These are phyloP conservation scores for Kluyveromyces marxianus DNA, from an alignment of 1,139 yeast species.

Conservation along the genomic window DNA sequence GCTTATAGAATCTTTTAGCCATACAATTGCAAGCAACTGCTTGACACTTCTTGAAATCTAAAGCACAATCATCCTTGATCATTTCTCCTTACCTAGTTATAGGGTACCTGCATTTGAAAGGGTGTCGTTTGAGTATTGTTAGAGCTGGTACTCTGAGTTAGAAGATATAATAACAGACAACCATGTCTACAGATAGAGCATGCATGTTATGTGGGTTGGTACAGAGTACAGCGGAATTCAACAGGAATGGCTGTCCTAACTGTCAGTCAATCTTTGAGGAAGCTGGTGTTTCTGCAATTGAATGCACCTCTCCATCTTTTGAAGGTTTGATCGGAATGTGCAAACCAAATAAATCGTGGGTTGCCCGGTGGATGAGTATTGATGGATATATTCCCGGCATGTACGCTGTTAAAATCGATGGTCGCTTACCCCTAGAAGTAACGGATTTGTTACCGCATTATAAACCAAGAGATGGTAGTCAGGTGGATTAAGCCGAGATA, in stretches of 20 bases:
- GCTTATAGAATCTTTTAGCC: too few relatives aligned
- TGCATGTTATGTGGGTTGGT: constrained; percentile 96
- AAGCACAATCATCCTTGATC: too few relatives aligned
- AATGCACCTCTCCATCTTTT: constrained; percentile 92
- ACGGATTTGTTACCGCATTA: constrained; percentile 68
- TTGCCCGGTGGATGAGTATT: constrained; percentile 91
- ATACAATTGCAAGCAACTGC: too few relatives aligned
- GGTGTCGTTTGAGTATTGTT: not conserved
- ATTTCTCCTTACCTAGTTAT: too few relatives aligned
- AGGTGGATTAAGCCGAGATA: constrained; percentile 49
- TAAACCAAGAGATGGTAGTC: constrained; percentile 96
- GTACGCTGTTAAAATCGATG: constrained; percentile 90
- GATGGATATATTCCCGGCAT: constrained; percentile 86
- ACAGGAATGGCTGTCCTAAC: constrained; percentile 91
- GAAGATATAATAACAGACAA: not conserved
- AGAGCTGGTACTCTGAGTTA: not conserved
- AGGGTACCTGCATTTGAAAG: too few relatives aligned
- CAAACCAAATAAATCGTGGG: constrained; percentile 87
- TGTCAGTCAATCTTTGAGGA: constrained; percentile 83
- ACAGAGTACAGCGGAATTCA: constrained; percentile 53
- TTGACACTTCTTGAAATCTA: too few relatives aligned
- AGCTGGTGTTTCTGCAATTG: constrained; percentile 77
- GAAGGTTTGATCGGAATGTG: constrained; percentile 94
- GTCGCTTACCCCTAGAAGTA: constrained; percentile 83
- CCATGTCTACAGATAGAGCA: constrained; percentile 57